Conservation (phyloP, 352 stramenopile species). For the Pythium sp. region DNA sequence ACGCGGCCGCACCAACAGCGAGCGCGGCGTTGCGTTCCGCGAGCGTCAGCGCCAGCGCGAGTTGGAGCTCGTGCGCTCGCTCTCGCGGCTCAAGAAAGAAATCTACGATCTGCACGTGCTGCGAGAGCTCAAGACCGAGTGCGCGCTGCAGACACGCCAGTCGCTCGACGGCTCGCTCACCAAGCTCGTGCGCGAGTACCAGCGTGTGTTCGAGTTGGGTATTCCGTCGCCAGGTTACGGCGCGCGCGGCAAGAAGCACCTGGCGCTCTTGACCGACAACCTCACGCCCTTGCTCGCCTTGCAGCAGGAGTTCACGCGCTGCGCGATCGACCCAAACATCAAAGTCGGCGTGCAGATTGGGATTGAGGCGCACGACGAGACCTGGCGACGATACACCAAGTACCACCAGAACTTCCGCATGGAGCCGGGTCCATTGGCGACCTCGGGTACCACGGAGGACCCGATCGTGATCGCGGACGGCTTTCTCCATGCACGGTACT, state of each 20-base stretch:
- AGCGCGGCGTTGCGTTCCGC: background rate
- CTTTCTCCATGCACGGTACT: background rate
- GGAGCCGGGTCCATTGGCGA: background rate
- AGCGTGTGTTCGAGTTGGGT: background rate
- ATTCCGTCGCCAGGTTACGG: background rate
- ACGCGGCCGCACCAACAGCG: too few species aligned
- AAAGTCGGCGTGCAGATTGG: background rate
- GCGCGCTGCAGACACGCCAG: background rate
- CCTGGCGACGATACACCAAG: conserved; percentile 6
- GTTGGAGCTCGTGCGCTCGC: background rate
- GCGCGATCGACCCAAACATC: background rate
- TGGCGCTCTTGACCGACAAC: background rate
- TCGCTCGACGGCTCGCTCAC: background rate
- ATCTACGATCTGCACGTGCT: background rate
- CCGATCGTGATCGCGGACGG: background rate
- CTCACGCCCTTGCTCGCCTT: background rate
- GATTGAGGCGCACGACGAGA: background rate
- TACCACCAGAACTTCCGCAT: conserved; percentile 7
- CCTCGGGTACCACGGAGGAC: background rate
- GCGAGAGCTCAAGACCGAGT: background rate
- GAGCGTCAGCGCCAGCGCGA: background rate
- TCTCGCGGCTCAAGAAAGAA: background rate
- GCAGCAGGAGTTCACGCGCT: background rate
- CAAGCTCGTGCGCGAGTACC: background rate
- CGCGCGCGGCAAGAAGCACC: background rate